Base-by-base conservation (phyloP, 2,329 filamentous ascomycete species). In the Scedosporium boydii region DNA sequence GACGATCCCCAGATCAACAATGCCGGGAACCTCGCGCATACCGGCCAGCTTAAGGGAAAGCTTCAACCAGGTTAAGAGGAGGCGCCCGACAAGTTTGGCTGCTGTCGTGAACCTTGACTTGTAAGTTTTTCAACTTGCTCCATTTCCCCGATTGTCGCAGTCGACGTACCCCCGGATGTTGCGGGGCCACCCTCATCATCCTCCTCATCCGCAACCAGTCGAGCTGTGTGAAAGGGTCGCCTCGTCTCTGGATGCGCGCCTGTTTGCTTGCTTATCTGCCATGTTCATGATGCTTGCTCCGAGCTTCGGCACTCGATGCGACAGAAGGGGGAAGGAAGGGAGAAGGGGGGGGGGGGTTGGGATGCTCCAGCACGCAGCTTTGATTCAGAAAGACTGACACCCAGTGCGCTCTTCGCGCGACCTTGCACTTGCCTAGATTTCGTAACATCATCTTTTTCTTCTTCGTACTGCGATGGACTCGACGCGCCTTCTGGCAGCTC, bases 401-500 rank as follows among this genome's bases (percentile, higher is more conserved):
- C 38, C 38, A 9, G 12, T 46, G 58, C 53, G 18, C 26, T 16
- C 58, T 57, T 29, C 27, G 59, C 64, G 46, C 64, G 23, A 29
- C n/a, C 51, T 23, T 18, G 23, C 51, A 14, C 66, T 66, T 23
- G 34, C 34, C 18, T 67, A 93, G 91, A 64, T 71, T 96, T 65
- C 90, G 91, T 62, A 96, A 97, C 73, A 80, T 97, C 64, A 80
- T 98, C 69, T 96, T 98, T 75, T 81, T 93, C 71, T 83, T 96
- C 68, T 97, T 98, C 77, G 74, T 97, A 64, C 79, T 96, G 58
- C 88, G 93, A 72, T 89, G 92, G 81, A 84, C 88, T 38, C 90
- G 91, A 67, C 90, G 89, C 70, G 83, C 85, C 29, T 88, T 91
- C 73, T 89, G 91, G 78, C 90, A 95, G 71, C 82, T 98, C 68